A percentile compares a stretch with the other conserved stretches of the same genome.
Evolutionary conservation across 768 basidiomycete genomes (phyloP).

Genomic region (Lactarius vividus): DNA sequence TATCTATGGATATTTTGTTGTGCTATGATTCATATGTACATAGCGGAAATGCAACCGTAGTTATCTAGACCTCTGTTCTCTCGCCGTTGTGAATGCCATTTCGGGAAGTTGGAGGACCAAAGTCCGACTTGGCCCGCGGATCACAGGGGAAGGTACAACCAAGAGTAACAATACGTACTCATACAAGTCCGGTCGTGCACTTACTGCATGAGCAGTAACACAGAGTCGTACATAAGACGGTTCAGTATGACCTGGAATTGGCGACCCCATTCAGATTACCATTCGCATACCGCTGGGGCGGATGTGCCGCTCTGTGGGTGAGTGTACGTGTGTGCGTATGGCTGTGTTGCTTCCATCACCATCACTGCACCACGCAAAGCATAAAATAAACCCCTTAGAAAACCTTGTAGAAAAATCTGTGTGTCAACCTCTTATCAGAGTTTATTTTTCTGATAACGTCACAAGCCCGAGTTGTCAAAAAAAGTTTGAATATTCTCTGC

Average conservation of each 20-base stretch:
- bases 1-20: background rate
- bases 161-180: background rate
- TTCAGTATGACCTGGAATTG: background rate
- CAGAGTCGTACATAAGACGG: background rate
- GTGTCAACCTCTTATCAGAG: too few relatives aligned
- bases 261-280: background rate
- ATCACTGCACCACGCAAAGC: too few relatives aligned
- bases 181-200: background rate
- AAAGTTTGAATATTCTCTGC: background rate
- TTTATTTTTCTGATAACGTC: too few relatives aligned
- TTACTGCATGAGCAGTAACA: background rate
- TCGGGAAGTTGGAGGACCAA: background rate
- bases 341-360: background rate
- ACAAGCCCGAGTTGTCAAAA: too few relatives aligned
- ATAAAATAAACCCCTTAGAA: too few relatives aligned
- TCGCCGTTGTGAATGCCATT: background rate
- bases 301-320: background rate
- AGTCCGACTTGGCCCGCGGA: background rate
- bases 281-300: background rate
- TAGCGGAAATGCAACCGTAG: background rate
- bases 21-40: background rate
- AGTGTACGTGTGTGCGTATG: background rate
- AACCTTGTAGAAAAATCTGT: too few relatives aligned
- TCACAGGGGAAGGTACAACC: background rate
- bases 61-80: background rate